Base-by-base conservation (phyloP, 2,329 filamentous ascomycete genomes). In the Fusarium penzigii region DNA sequence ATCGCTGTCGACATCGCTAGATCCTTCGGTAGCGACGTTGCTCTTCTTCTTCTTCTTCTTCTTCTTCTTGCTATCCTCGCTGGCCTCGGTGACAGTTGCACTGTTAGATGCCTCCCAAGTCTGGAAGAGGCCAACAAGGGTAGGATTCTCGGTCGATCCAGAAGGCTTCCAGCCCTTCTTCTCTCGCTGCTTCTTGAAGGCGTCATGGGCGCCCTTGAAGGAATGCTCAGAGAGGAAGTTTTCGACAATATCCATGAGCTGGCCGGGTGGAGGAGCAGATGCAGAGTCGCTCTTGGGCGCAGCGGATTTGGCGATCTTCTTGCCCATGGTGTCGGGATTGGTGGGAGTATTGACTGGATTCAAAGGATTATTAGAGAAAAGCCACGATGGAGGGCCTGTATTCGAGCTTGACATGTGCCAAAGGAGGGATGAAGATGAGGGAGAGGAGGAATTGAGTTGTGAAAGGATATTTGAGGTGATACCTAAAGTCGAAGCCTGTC, bases 211-310 rank as follows among this genome's bases (percentile, higher is more conserved):
- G 52, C 78, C 76, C 44, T 77, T 70, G 63, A 89, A 88, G n/a
- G 83, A 81, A 68, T 88, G 79, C 42, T 86, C 79, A 40, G 79
- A 78, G 45, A 92, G 77, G 69, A 91, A 92, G 17, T 74, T 71
- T 56, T 84, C 83, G 63, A 92, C 79, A 14, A 90, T 75, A 55
- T 85, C 81, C 66, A 92, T 75, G 36, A 92, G 75, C 69, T 88
- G 79, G 29, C 79, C 70, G 5, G 87, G 80, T 25, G 83, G 78
- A 43, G 74, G 49, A 10, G 67, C 32, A 39, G 57, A 53, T 29
- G 60, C 44, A 39, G 56, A 53, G 42, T 58, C 49, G 55, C 52
- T 58, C 51, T 58, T 62, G 29, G 59, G 50, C 44, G 51, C 34
- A 40, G 64, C 25, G 42, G 55, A 43, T 47, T 60, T 56, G 49